These are phyloP conservation scores for Triticum urartu DNA, from an alignment of 176 grass and related monocot species.

Conservation along the genomic window DNA sequence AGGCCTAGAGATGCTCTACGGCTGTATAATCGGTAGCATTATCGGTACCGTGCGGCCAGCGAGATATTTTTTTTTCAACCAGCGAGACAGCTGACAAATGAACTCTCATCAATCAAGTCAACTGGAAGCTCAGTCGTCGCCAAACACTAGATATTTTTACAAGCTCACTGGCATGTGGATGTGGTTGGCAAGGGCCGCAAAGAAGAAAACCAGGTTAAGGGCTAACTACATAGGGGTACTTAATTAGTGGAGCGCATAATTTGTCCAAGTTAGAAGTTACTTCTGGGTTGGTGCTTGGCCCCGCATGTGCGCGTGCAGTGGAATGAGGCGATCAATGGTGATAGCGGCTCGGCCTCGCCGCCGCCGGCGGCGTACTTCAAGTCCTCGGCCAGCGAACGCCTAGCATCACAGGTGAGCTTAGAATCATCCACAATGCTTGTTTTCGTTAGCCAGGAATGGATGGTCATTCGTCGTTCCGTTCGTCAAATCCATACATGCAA, in stretches of 20 bases:
- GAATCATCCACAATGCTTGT: background rate
- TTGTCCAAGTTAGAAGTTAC: no score
- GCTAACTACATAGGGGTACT: background rate
- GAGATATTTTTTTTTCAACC: no score
- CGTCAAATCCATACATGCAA: background rate
- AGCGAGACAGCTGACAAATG: background rate
- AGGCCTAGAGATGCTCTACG: no score
- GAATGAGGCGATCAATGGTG: background rate
- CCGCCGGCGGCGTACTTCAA: background rate
- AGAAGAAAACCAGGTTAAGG: background rate
- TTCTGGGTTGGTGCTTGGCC: background rate
- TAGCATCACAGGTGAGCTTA: slow-evolving; percentile 32
- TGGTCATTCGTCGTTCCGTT: no score
- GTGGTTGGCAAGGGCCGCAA: background rate
- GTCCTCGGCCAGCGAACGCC: slow-evolving; percentile 23
- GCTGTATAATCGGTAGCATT: background rate
- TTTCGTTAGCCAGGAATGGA: no score
- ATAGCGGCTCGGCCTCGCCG: background rate
- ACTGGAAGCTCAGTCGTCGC: background rate
- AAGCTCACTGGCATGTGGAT: background rate
- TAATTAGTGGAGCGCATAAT: background rate
- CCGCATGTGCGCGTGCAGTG: background rate
- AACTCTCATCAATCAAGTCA: background rate
- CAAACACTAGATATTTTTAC: background rate
- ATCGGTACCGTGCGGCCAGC: background rate